Base-by-base conservation (phyloP, 2,329 filamentous ascomycete species). In the Diaporthe aspalathi region DNA sequence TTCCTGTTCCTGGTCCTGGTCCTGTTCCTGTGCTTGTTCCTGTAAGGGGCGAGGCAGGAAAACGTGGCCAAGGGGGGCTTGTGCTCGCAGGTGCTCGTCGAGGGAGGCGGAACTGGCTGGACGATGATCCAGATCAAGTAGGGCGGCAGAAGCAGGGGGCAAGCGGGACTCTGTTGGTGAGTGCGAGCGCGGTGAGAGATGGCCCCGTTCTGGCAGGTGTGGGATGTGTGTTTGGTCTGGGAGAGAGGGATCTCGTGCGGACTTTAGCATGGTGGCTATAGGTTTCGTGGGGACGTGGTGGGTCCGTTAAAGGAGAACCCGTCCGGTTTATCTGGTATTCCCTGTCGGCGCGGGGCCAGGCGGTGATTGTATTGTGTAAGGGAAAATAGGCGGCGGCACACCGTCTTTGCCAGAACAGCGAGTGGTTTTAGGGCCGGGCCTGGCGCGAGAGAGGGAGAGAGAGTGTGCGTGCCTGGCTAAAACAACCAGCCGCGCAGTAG, bases 221-320 rank as follows among this genome's bases (percentile, higher is more conserved):
- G 71, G 73, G 53, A 73, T 38, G 35, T 38, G 2, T 38, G 35
- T 7, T 38, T 8, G 63, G 63, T 71, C 71, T 70, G 71, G 74
- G 57, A 74, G 66, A 70, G 76, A 74, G 69, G 74, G 69, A 71
- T 74, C 76, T 69, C 75, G 73, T 73, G 75, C 75, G 74, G 76
- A 62, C 57, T 74, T 70, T 81, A 81, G 80, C 81, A 82, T 82
- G 75, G 79, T 76, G 77, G 72, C 74, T 78, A 81, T 81, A 80
- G 77, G 79, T 79, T 80, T 80, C 77, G 67, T 68, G 79, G 76
- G 73, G 68, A 68, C 69, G 43, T 27, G 72, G 70, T 70, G 72
- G 67, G 65, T 70, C 72, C 49, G 72, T 73, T 68, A 75, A 76
- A 74, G 75, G 74, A 74, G 72, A 73, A 54, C 72, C 72, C 69